Conservation (phyloP, 768 basidiomycete species). For the Mycena rebaudengoi region DNA sequence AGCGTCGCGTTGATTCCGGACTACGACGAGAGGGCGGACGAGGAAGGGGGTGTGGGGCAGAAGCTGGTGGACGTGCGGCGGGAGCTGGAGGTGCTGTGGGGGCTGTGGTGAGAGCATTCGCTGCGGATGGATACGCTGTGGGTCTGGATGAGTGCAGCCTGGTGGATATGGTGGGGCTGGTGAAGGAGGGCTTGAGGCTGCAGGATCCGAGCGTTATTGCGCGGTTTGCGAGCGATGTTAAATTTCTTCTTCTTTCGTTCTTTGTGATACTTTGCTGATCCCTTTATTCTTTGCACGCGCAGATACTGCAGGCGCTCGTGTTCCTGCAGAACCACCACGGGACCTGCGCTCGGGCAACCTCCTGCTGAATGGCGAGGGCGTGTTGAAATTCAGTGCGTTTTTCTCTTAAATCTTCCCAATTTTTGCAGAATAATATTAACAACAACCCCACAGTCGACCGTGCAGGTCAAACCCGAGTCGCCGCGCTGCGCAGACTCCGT, state of each 20-base stretch:
- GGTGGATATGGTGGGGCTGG: conserved; percentile 79
- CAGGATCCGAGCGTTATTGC: conserved; percentile 72
- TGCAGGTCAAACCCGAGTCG: conserved; percentile 60
- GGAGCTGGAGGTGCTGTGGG: conserved; percentile 68
- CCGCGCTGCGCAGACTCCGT: conserved; percentile 65
- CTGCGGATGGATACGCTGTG: conserved; percentile 76
- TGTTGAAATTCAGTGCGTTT: conserved; percentile 77
- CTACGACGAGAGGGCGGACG: no score
- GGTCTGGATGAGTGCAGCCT: conserved; percentile 82
- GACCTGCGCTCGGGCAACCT: conserved; percentile 89
- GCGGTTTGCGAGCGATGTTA: conserved; percentile 81
- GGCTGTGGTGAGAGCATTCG: conserved; percentile 67
- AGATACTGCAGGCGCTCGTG: conserved; percentile 73
- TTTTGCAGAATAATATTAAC: no score
- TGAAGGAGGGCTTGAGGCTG: conserved; percentile 66
- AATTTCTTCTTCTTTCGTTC: conserved; percentile 40
- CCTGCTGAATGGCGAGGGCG: conserved; percentile 70
- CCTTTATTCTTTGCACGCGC: no score
- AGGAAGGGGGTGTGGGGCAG: conserved; percentile 61
- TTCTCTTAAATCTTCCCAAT: not conserved
- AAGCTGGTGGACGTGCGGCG: conserved; percentile 71
- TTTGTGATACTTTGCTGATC: not conserved
- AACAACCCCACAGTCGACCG: conserved; percentile 70
- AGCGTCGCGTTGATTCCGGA: conserved; percentile 66
- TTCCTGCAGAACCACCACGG: conserved; percentile 69